Evolutionary conservation across 1,284 basidiomycete genomes (phyloP).

Genomic region (Ustilago esculenta): DNA sequence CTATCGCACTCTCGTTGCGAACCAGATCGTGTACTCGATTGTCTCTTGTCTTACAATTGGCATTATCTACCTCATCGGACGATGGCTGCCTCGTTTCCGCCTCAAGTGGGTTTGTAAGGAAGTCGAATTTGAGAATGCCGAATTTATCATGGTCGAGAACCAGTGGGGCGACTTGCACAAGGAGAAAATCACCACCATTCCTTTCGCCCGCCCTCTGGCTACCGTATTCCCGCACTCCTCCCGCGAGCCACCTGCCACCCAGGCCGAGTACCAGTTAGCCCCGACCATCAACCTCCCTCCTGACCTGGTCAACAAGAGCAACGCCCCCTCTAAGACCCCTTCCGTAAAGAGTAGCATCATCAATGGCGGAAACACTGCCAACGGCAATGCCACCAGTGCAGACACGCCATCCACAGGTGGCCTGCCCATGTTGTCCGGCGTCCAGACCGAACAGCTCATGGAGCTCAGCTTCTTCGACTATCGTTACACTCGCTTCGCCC

Average conservation of each 20-base stretch:
- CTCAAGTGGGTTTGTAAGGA: slow-evolving; percentile 85
- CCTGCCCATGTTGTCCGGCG: slow-evolving; percentile 52
- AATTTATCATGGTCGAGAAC: slow-evolving; percentile 82
- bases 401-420: slow-evolving; percentile 1
- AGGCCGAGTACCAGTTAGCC: slow-evolving; percentile 54
- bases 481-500: slow-evolving; percentile 88
- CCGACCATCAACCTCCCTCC: slow-evolving; percentile 37
- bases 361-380: slow-evolving; percentile 31
- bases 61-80: slow-evolving; percentile 80
- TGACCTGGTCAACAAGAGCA: slow-evolving; percentile 36
- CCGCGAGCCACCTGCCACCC: slow-evolving; percentile 61
- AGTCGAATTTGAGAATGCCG: slow-evolving; percentile 80
- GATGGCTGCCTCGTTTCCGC: slow-evolving; percentile 93
- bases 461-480: slow-evolving; percentile 70
- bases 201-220: slow-evolving; percentile 62
- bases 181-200: slow-evolving; percentile 51
- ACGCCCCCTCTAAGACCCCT: slow-evolving; percentile 29
- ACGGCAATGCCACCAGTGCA: slow-evolving; percentile 8
- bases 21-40: slow-evolving; percentile 77
- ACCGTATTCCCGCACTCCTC: slow-evolving; percentile 64
- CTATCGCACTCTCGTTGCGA: slow-evolving; percentile 78
- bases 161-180: slow-evolving; percentile 65
- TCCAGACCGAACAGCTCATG: slow-evolving; percentile 62
- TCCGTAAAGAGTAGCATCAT: slow-evolving; percentile 48
- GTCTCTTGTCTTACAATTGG: slow-evolving; percentile 80